Base-by-base conservation (phyloP, 306 rosid genomes). In the Gleditsia sinensis region DNA sequence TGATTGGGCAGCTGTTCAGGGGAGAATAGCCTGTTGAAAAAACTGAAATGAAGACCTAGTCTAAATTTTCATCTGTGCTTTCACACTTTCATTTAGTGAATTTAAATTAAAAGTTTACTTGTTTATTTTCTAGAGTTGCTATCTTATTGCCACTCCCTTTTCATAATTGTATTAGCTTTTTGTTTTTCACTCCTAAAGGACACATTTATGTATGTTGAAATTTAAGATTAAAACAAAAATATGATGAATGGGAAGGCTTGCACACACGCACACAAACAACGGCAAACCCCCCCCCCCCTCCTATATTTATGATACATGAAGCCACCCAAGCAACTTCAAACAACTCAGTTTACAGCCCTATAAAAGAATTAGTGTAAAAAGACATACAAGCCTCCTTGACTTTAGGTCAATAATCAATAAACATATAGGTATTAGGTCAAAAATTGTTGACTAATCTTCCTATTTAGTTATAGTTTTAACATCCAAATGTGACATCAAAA, bases 391-490 rank as follows among this genome's bases (percentile, higher is more conserved):
- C 3, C 25, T 56, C 7, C 12, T 6, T 50, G 67, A 13, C 46
- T 17, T 40, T 51, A 21, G 32, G 60, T 59, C 50, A 39, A 40
- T 60, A 42, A 67, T 59, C 50, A 39, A 32, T 53, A 32, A 67
- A 65, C 27, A 71, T 37, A 13, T 54, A 54, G 34, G 34, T 37
- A 4, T 55, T 27, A 30, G 67, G 27, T 40, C 67, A 30, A 46
- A 25, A 61, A 25, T 71, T n/a, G n/a, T n/a, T n/a, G n/a, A 65
- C 21, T 27, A 16, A 58, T 56, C 53, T 21, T 62, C 9, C 27
- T 67, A 66, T 79, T 65, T 24, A 13, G 13, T 78, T 69, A 9
- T 32, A 21, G 43, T 59, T 63, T 42, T 60, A 75, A 51, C 55
- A 65, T 20, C 50, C 45, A 65, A 32, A 13, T 49, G 20, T 58